Evolutionary conservation across 768 basidiomycete species (phyloP).

Genomic region (Imleria badia): DNA sequence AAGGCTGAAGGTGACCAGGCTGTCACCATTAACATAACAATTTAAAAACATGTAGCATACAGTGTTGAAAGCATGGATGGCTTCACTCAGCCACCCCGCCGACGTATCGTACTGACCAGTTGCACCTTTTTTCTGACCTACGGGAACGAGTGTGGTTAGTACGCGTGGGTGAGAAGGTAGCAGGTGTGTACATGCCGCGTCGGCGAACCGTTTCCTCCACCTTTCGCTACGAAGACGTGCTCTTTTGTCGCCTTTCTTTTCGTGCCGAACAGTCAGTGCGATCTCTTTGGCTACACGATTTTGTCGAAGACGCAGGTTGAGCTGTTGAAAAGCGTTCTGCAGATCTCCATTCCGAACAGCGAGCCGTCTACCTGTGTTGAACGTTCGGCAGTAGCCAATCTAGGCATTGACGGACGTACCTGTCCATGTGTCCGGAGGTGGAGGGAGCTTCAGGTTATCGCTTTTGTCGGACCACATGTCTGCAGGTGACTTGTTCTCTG

Average conservation of each 20-base stretch:
- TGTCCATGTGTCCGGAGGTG: conserved; percentile 53
- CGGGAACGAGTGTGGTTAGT: conserved; percentile 16
- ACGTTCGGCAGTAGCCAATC: conserved; percentile 4
- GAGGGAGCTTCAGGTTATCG: conserved; percentile 22
- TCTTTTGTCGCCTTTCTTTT: conserved; percentile 80
- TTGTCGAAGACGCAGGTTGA: conserved; percentile 49
- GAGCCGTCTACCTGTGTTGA: conserved; percentile 59
- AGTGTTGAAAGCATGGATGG: not conserved
- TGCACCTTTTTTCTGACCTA: conserved; percentile 85
- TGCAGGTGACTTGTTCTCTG: conserved; percentile 31
- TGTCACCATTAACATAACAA: conserved; percentile 4
- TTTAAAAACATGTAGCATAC: conserved; percentile 9
- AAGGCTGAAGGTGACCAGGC: conserved; percentile 1
- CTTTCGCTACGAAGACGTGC: conserved; percentile 71
- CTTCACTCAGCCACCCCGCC: conserved; percentile 57
- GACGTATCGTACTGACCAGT: conserved; percentile 75
- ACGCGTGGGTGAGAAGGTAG: conserved; percentile 9
- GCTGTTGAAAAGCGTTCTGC: conserved; percentile 44
- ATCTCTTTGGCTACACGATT: conserved; percentile 59
- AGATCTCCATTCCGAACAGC: conserved; percentile 44
- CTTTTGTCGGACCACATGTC: conserved; percentile 36
- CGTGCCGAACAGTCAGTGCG: conserved; percentile 58
- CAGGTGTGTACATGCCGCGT: conserved; percentile 54
- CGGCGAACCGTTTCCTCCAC: conserved; percentile 77
- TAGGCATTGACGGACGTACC: conserved; percentile 32